Base-by-base conservation (phyloP, 306 rosid genomes). In the Sechiopsis laciniata region DNA sequence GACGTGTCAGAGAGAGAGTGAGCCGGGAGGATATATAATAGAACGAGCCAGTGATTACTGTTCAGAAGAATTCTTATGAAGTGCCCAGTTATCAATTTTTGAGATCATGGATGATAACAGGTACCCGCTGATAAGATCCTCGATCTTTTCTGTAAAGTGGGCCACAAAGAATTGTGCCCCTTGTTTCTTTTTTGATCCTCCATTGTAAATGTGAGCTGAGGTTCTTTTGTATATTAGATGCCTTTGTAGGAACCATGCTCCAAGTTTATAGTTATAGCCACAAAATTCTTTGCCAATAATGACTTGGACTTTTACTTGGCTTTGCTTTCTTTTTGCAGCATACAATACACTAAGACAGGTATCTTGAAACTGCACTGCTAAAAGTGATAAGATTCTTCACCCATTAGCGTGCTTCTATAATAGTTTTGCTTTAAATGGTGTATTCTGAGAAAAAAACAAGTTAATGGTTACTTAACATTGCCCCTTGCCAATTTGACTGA, bases 71-170 rank as follows among this genome's bases (percentile, higher is more conserved):
- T 83, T 81, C 78, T 79, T 79, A 83, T 78, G 53, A 80, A 21
- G 83, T 77, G 86, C 88, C 88, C 83, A 0, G 97, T 80, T 84
- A 94, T 85, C 97, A 67, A 82, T 76, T 87, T 91, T 94, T 87
- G 85, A 4, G 82, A 79, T 82, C 79, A 50, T 78, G 74, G 82
- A 53, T 83, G 96, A 86, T 86, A 82, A 81, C 89, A 78, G 88
- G 87, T 73, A 77, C 84, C 56, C 67, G 67, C 62, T 40, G 0
- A 40, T 74, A 29, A 57, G 72, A 37, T 78, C 52, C 40, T 66
- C 61, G 74, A 73, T 45, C 53, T 40, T 77, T 74, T 9, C 83
- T 73, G 73, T 46, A 68, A 48, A 68, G 20, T 68, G 56, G 57
- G 73, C 21, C 73, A 21, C 13, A 68, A 12, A 75, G 55, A 85